These are phyloP conservation scores for Microthlaspi erraticum DNA, from an alignment of 345 rosid species.

Conservation along the genomic window DNA sequence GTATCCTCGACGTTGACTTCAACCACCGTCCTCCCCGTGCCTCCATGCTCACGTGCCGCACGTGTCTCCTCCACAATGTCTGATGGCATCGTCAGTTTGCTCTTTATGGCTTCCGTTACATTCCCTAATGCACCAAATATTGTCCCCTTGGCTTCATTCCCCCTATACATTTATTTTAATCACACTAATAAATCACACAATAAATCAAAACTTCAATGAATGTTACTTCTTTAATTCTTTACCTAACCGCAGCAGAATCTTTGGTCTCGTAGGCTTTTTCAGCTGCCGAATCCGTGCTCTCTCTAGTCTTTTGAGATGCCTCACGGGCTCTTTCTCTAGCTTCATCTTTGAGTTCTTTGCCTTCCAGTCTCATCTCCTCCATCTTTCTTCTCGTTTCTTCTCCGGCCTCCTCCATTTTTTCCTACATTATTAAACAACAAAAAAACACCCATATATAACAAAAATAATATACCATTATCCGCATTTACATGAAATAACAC, in stretches of 20 bases:
- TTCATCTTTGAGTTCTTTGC: constrained; percentile 43
- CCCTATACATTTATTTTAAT: constrained; percentile 26
- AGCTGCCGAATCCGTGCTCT: constrained; percentile 13
- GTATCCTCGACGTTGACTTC: constrained; percentile 33
- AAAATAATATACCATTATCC: not conserved
- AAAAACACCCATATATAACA: not conserved
- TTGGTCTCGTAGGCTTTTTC: constrained; percentile 34
- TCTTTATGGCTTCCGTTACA: constrained; percentile 50
- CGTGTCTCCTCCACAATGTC: constrained; percentile 47
- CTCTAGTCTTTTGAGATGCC: constrained; percentile 28
- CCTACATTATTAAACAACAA: constrained; percentile 18
- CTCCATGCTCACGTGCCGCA: constrained; percentile 47
- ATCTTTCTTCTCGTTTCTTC: constrained; percentile 58
- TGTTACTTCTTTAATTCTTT: not conserved
- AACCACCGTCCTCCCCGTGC: constrained; percentile 40
- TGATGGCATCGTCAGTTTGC: constrained; percentile 49
- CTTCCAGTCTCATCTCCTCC: constrained; percentile 59
- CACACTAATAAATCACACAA: not conserved
- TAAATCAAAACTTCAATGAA: not conserved
- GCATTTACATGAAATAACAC: not conserved
- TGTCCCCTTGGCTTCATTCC: constrained; percentile 43
- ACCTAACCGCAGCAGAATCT: constrained; percentile 30
- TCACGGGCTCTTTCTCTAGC: constrained; percentile 30
- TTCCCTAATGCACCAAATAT: constrained; percentile 49
- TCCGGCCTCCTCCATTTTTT: constrained; percentile 51